A percentile compares a stretch with the other conserved stretches of the same genome.
Evolutionary conservation across 495 filamentous ascomycete species (phyloP).

Genomic region (Daldinia grandis): DNA sequence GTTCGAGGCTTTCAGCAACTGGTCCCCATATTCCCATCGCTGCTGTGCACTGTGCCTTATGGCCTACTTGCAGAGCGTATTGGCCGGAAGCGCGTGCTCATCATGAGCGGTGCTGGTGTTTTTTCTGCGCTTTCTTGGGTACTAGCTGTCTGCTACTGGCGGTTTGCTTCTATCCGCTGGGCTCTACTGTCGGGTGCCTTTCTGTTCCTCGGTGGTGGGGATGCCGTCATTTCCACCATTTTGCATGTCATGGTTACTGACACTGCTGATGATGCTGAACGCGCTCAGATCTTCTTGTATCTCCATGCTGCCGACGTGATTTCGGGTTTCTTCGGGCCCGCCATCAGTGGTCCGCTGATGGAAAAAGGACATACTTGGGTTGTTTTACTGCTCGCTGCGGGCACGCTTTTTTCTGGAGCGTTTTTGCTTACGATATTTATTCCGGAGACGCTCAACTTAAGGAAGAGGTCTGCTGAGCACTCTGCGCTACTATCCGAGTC

Average conservation of each 20-base stretch:
- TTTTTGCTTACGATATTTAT: not conserved
- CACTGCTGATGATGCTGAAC: not conserved
- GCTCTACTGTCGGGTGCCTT: not conserved
- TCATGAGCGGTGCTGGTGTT: not conserved
- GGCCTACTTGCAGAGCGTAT: not conserved
- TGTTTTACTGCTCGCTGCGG: not conserved
- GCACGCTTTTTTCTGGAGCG: not conserved
- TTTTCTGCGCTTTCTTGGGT: not conserved
- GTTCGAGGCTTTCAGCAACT: not conserved
- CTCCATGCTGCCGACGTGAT: not conserved
- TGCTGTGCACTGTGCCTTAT: not conserved
- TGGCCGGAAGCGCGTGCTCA: not conserved
- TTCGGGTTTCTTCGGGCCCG: not conserved
- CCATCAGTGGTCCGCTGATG: not conserved
- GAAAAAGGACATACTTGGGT: not conserved
- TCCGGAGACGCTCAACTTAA: not conserved
- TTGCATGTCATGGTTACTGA: not conserved
- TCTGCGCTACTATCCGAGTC: not conserved
- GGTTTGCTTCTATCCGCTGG: not conserved
- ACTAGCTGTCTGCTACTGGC: not conserved
- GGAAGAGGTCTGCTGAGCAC: not conserved
- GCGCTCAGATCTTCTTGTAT: not conserved
- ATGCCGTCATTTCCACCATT: not conserved
- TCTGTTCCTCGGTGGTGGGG: not conserved
- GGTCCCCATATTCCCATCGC: not conserved